Conservation (phyloP, 495 filamentous ascomycete species). For the Neurospora cerealis region DNA sequence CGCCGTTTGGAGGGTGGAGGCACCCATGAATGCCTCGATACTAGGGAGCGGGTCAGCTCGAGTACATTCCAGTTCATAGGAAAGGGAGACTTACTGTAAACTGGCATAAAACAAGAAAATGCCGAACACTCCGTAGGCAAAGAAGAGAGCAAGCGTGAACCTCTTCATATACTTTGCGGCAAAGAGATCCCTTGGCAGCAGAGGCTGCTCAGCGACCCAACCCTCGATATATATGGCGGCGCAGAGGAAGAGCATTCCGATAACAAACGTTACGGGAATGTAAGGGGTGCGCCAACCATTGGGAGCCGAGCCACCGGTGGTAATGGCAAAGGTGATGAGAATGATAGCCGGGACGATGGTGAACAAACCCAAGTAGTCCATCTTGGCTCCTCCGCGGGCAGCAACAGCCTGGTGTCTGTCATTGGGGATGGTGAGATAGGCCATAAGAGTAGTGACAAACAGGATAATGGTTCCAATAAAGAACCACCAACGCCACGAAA, state of each 20-base stretch:
- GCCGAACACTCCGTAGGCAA: constrained; percentile 66
- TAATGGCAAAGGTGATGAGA: constrained; percentile 70
- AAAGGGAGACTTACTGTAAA: constrained; percentile 52
- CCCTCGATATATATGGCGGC: constrained; percentile 64
- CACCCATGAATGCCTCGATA: constrained; percentile 56
- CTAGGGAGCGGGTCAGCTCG: constrained; percentile 22
- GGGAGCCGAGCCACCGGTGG: constrained; percentile 59
- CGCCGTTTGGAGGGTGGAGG: constrained; percentile 57
- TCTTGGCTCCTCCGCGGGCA: constrained; percentile 24
- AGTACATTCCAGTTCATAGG: not conserved
- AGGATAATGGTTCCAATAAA: constrained; percentile 55
- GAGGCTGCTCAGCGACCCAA: constrained; percentile 60
- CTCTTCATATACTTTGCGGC: constrained; percentile 61
- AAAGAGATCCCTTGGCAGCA: constrained; percentile 70
- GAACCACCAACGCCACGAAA: constrained; percentile 71
- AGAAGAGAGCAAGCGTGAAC: constrained; percentile 56
- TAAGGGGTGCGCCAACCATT: constrained; percentile 66
- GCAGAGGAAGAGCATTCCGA: constrained; percentile 47
- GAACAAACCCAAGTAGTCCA: constrained; percentile 49
- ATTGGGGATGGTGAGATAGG: constrained; percentile 56
- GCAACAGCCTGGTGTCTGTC: constrained; percentile 41
- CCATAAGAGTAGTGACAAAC: constrained; percentile 36
- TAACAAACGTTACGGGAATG: constrained; percentile 49
- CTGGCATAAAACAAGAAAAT: constrained; percentile 71
- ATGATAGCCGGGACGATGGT: constrained; percentile 58